Base-by-base conservation (phyloP, 495 filamentous ascomycete genomes). In the Bryoglossum gracile region DNA sequence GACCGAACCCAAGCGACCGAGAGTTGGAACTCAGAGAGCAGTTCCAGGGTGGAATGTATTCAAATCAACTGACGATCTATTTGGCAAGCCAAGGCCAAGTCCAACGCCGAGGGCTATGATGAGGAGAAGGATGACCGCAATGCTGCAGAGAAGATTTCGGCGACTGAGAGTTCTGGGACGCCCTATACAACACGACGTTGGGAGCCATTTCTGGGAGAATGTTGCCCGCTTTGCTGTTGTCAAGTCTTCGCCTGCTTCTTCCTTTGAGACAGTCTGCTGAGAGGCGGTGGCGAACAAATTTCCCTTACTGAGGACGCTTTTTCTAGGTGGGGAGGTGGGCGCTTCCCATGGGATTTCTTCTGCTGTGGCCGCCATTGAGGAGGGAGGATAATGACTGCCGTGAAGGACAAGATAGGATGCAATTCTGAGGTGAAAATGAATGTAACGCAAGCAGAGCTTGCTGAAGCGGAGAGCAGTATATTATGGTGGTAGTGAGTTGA, bases 171-270 rank as follows among this genome's bases (percentile, higher is more conserved):
- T n/a, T n/a, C n/a, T n/a, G n/a, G n/a, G n/a, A 23, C 65, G 63
- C 17, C 71, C 67, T 35, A 68, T 48, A 52, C 70, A 73, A 33
- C 58, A 62, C 25, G 70, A 59, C 1, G 68, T 66, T 11, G 70
- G 66, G 4, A 73, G 42, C 34, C 61, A 26, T 19, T 45, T 45
- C 45, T 72, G 60, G 16, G 71, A 59, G 34, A 56, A 55, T 28
- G 24, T 52, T n/a, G n/a, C n/a, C 22, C 50, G 51, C 9, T 56
- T 42, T 41, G 50, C 45, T 41, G 48, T 42, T 23, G 46, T 48
- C 16, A 46, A 34, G 14, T 45, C 46, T 36, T 25, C 44, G 43
- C 10, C 43, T 6, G 32, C 16, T 16, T 22, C 28, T 48, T 45
- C 36, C 46, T 44, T 44, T 8, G 39, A 21, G 45, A 36, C 21